Evolutionary conservation across 768 basidiomycete species (phyloP).

Genomic region (Boletus reticuloceps): DNA sequence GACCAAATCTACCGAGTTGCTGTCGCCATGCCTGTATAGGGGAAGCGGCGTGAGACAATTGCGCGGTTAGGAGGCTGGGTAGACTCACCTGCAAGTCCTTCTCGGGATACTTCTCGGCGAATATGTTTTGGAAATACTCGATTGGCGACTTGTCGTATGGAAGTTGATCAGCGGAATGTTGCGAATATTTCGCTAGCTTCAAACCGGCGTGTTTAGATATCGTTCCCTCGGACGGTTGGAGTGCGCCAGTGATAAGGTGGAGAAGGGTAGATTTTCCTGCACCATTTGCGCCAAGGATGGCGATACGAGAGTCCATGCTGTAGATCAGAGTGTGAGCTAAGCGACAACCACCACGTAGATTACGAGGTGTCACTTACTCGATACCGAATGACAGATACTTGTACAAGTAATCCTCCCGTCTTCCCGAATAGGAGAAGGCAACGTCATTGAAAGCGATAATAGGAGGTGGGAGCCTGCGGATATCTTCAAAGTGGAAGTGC

Average conservation of each 20-base stretch:
- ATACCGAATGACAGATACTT: constrained; percentile 93
- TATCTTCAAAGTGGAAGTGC: constrained; percentile 95
- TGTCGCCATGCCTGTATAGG: constrained; percentile 79
- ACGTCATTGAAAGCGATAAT: constrained; percentile 96
- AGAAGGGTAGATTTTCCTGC: constrained; percentile 92
- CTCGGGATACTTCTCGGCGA: constrained; percentile 83
- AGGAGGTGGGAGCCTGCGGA: constrained; percentile 90
- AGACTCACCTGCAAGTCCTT: constrained; percentile 70
- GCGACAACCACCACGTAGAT: constrained; percentile 3
- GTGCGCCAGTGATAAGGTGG: constrained; percentile 79
- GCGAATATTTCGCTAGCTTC: constrained; percentile 97
- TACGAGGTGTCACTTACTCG: constrained; percentile 58
- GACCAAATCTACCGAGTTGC: constrained; percentile 93
- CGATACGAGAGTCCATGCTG: constrained; percentile 92
- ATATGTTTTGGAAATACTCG: constrained; percentile 89
- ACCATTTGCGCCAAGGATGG: constrained; percentile 96
- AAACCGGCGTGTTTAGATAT: constrained; percentile 85
- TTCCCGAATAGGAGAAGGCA: constrained; percentile 94
- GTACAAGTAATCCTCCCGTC: constrained; percentile 86
- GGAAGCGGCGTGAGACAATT: constrained; percentile 8
- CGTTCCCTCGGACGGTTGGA: constrained; percentile 82
- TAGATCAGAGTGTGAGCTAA: constrained; percentile 1
- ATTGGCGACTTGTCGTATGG: constrained; percentile 90
- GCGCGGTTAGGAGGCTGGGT: constrained; percentile 4
- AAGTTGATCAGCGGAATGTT: constrained; percentile 97